Conservation (phyloP, 139 green algal species). For the Pedinophyceae sp. region DNA sequence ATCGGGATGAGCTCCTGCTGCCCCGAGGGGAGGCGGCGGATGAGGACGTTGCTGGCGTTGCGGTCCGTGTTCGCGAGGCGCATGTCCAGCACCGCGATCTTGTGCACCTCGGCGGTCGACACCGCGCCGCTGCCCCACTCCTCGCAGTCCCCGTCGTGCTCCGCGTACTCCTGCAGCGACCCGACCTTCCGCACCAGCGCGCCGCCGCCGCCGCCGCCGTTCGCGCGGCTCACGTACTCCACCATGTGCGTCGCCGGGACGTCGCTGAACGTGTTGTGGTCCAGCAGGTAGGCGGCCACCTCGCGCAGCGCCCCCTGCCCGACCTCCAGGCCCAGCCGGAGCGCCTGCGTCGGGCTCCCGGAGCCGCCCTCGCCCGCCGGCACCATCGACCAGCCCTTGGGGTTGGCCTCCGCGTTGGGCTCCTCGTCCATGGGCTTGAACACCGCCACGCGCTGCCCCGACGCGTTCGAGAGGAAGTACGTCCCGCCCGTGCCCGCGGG, state of each 20-base stretch:
- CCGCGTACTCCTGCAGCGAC: conserved; percentile 41
- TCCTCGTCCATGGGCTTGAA: conserved; percentile 80
- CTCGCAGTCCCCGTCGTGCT: conserved; percentile 36
- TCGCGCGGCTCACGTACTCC: conserved; percentile 18
- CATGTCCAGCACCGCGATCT: conserved; percentile 32
- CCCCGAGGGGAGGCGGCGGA: conserved; percentile 5
- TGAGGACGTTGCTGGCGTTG: conserved; percentile 50
- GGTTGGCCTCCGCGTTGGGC: conserved; percentile 60
- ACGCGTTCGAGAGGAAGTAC: conserved; percentile 26
- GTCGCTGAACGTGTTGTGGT: conserved; percentile 34
- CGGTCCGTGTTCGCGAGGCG: conserved; percentile 46
- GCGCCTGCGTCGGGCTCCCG: conserved; percentile 8
- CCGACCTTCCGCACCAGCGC: conserved; percentile 26
- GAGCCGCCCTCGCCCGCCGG: conserved; percentile 1
- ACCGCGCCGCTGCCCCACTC: conserved; percentile 30
- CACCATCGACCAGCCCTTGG: conserved; percentile 12
- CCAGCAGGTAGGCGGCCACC: conserved; percentile 40
- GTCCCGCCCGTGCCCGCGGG: conserved; percentile 32
- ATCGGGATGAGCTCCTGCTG: conserved; percentile 36
- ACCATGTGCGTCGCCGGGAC: conserved; percentile 44
- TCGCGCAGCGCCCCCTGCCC: conserved; percentile 46
- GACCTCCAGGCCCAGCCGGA: conserved; percentile 19
- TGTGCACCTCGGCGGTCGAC: conserved; percentile 8
- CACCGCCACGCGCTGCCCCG: conserved; percentile 38
- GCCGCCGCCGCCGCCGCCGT: neutral